phyloP scores from a whole-genome alignment of 192 early-diverging fungal genomes.

The Rhizophagus prolifer region DNA sequence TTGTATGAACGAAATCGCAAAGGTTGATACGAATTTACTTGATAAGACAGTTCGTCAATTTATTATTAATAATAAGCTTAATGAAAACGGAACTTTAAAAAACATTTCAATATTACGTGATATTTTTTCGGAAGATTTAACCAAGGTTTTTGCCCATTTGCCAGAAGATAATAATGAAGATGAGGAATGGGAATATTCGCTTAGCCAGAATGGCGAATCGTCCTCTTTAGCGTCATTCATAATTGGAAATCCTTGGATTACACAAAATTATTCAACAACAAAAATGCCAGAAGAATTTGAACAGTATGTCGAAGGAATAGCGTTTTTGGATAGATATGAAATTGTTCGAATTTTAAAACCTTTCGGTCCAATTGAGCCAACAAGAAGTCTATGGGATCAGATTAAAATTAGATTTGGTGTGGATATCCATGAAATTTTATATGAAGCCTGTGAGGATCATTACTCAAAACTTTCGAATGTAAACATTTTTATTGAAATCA shows the following conservation, averaged over 20 bases:
- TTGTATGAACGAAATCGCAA: background rate
- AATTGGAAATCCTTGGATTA: background rate
- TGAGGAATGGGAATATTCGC: background rate
- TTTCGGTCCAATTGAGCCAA: background rate
- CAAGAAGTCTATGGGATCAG: background rate
- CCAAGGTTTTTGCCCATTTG: background rate
- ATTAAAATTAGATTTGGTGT: background rate
- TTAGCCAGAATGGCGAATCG: background rate
- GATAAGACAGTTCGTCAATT: background rate
- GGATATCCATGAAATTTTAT: background rate
- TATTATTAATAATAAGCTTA: background rate
- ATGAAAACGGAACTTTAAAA: background rate
- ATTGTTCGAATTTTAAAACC: background rate
- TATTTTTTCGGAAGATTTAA: background rate
- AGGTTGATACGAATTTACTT: background rate
- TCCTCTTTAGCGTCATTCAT: background rate
- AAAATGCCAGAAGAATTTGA: background rate
- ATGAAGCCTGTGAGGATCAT: background rate
- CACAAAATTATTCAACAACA: background rate
- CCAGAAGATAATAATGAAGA: background rate
- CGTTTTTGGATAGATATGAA: background rate
- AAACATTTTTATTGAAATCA: background rate
- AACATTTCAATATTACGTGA: background rate
- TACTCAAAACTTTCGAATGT: background rate
- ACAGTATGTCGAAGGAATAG: background rate